Evolutionary conservation across 1,284 basidiomycete species (phyloP).

Genomic region (Trichosporon coremiiforme): DNA sequence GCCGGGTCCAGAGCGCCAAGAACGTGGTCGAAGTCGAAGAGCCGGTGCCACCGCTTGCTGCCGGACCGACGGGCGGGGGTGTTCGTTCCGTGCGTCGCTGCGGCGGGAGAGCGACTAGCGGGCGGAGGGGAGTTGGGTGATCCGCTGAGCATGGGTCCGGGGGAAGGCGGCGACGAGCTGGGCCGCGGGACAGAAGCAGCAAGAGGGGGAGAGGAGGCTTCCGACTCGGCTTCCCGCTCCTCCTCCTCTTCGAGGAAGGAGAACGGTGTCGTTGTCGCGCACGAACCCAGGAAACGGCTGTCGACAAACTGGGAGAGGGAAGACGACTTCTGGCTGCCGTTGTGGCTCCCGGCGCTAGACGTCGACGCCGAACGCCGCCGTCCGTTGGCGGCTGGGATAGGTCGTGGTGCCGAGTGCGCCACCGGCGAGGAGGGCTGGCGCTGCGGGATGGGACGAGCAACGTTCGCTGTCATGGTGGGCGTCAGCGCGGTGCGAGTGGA

Average conservation of each 20-base stretch:
- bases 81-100: not conserved
- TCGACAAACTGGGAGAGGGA: not conserved
- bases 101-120: slow-evolving; percentile 5
- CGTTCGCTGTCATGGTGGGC: not conserved
- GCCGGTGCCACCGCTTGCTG: slow-evolving; percentile 14
- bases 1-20: slow-evolving; percentile 37
- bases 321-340: not conserved
- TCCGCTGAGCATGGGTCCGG: not conserved
- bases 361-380: not conserved
- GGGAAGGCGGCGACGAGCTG: slow-evolving; percentile 18
- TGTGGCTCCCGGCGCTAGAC: not conserved
- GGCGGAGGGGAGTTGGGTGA: slow-evolving; percentile 15
- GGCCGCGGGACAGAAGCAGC: not conserved
- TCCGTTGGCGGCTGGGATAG: not conserved
- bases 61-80: not conserved
- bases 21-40: slow-evolving; percentile 33
- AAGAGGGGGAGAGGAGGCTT: not conserved
- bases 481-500: not conserved
- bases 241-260: not conserved
- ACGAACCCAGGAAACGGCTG: slow-evolving; percentile 16
- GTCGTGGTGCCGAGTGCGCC: not conserved
- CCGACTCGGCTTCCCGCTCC: not conserved
- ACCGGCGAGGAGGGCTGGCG: not conserved
- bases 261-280: slow-evolving; percentile 25
- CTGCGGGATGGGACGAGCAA: not conserved